Evolutionary conservation across 2,329 filamentous ascomycete species (phyloP).

Genomic region (Xylariaceae sp.): DNA sequence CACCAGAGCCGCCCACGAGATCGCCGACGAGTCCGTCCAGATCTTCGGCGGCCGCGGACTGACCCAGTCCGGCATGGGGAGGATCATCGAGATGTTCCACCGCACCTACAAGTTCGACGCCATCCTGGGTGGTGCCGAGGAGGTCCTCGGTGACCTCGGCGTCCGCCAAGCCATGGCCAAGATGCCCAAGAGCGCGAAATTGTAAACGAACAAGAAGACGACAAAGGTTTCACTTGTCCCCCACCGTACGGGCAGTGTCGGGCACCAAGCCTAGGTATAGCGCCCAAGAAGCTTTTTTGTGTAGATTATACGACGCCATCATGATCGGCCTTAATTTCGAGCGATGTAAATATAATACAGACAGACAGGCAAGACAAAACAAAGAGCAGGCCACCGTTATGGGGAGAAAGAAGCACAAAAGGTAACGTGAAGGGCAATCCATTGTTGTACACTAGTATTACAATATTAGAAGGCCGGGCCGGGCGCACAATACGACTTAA

Average conservation of each 20-base stretch:
- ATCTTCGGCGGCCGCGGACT: slow-evolving; percentile 81
- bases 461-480: neutral
- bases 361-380: neutral
- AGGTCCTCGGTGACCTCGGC: slow-evolving; percentile 75
- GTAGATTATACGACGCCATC: neutral
- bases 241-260: too few species aligned
- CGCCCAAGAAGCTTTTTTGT: slow-evolving; percentile 2
- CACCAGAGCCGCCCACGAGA: slow-evolving; percentile 74
- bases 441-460: neutral
- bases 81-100: slow-evolving; percentile 78
- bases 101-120: slow-evolving; percentile 78
- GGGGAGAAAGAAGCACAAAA: too few species aligned
- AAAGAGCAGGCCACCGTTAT: neutral
- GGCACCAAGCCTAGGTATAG: too few species aligned
- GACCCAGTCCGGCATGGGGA: slow-evolving; percentile 79
- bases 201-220: slow-evolving; percentile 46
- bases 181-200: slow-evolving; percentile 73
- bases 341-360: slow-evolving; percentile 4
- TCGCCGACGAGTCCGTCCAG: slow-evolving; percentile 78
- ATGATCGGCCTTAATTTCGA: neutral
- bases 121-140: slow-evolving; percentile 76
- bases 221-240: neutral
- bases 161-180: slow-evolving; percentile 79
- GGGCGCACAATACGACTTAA: neutral
- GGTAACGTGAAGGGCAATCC: neutral